phyloP scores from a whole-genome alignment of 73 alveolate species.

The Tetrahymena thermophila region DNA sequence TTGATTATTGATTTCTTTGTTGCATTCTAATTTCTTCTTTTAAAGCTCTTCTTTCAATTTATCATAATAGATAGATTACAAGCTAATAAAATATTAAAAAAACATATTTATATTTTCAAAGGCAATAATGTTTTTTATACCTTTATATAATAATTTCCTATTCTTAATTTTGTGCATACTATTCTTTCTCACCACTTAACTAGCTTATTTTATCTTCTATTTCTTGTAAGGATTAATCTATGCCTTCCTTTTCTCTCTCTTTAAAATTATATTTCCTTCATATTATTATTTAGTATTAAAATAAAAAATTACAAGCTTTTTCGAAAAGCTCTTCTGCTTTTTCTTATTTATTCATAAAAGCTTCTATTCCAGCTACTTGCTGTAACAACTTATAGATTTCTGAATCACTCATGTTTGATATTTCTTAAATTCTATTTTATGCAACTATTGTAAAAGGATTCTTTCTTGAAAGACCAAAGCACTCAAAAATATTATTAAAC shows the following conservation, averaged over 20 bases:
- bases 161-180: background rate
- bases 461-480: background rate
- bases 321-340: background rate
- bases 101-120: background rate
- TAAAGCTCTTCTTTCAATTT: background rate
- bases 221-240: background rate
- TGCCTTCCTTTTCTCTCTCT: background rate
- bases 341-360: background rate
- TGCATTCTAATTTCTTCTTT: background rate
- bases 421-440: background rate
- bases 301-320: background rate
- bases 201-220: background rate
- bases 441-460: background rate
- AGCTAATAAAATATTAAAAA: background rate
- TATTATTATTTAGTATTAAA: too few relatives aligned
- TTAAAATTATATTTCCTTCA: background rate
- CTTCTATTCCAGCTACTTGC: background rate
- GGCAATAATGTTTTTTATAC: background rate
- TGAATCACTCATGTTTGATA: background rate
- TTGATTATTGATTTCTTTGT: background rate
- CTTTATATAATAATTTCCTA: background rate
- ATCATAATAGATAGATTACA: background rate
- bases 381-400: background rate
- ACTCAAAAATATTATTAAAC: background rate
- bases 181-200: background rate